phyloP scores from a whole-genome alignment of 768 basidiomycete species.

The Suillus americanus region DNA sequence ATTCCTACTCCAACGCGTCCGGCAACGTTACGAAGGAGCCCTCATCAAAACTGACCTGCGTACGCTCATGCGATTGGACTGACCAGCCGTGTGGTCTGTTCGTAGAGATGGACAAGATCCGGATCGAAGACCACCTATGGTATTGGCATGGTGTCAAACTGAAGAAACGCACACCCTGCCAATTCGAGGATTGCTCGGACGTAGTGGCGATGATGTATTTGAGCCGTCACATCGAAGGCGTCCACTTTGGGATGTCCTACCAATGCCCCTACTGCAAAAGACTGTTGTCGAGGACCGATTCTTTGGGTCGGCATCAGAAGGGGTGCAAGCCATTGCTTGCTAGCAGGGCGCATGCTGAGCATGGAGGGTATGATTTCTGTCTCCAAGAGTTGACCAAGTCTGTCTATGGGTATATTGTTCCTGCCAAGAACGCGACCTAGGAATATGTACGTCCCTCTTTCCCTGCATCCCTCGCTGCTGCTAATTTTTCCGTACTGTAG shows the following conservation, averaged over 20 bases:
- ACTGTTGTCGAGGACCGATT: neutral
- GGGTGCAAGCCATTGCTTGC: rapidly evolving
- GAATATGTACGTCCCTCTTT: neutral
- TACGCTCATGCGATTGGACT: neutral
- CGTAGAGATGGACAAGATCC: neutral
- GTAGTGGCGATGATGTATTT: too few relatives aligned
- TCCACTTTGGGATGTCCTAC: neutral
- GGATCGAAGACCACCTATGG: neutral
- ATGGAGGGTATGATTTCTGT: too few relatives aligned
- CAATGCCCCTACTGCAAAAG: neutral
- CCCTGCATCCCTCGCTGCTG: neutral
- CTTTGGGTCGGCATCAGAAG: neutral
- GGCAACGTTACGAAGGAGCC: neutral
- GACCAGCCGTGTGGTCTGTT: neutral
- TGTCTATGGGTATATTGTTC: neutral
- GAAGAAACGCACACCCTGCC: neutral
- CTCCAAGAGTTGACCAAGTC: neutral
- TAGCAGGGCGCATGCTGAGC: neutral
- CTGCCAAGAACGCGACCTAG: neutral
- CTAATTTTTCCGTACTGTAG: neutral
- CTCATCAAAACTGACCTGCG: neutral
- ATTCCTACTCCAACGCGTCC: neutral
- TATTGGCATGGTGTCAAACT: neutral
- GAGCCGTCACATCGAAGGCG: neutral
- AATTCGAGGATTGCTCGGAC: neutral